A percentile compares a stretch with the other conserved stretches of the same genome.
These are phyloP conservation scores for Lipomyces yamadae DNA, from an alignment of 805 yeast species.

Conservation along the genomic window DNA sequence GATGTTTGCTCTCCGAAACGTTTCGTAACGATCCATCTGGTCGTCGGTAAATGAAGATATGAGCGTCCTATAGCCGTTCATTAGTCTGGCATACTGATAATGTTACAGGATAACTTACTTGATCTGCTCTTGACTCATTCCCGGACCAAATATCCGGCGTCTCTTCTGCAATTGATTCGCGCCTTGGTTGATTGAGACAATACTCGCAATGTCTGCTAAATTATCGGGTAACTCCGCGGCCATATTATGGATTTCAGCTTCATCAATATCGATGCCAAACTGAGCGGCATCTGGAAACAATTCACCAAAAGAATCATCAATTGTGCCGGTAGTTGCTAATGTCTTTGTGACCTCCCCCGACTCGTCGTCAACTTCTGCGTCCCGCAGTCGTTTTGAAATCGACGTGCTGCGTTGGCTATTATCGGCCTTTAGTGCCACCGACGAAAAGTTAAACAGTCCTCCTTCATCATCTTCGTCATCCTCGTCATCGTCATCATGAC, in stretches of 20 bases:
- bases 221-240: background rate
- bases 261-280: slow-evolving; percentile 16
- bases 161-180: background rate
- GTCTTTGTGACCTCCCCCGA: background rate
- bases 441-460: slow-evolving; percentile 17
- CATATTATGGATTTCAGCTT: background rate
- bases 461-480: slow-evolving; percentile 26
- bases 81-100: background rate
- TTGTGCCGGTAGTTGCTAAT: slow-evolving; percentile 1
- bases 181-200: background rate
- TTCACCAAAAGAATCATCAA: slow-evolving; percentile 12
- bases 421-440: slow-evolving; percentile 2
- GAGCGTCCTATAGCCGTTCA: slow-evolving; percentile 50
- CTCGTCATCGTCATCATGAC: slow-evolving; percentile 21
- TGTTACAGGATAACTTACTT: slow-evolving; percentile 10
- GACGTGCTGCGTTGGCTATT: background rate
- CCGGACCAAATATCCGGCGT: slow-evolving; percentile 23
- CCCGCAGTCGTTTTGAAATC: background rate
- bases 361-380: background rate
- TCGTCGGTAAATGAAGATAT: slow-evolving; percentile 76
- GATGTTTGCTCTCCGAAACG: slow-evolving; percentile 76
- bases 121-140: slow-evolving; percentile 29
- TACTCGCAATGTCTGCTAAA: slow-evolving; percentile 6
- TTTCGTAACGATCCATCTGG: slow-evolving; percentile 86
- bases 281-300: slow-evolving; percentile 23